Percentiles rank a stretch among this genome's conserved stretches.
phyloP scores from a whole-genome alignment of 768 basidiomycete genomes.

The Mycena venus region DNA sequence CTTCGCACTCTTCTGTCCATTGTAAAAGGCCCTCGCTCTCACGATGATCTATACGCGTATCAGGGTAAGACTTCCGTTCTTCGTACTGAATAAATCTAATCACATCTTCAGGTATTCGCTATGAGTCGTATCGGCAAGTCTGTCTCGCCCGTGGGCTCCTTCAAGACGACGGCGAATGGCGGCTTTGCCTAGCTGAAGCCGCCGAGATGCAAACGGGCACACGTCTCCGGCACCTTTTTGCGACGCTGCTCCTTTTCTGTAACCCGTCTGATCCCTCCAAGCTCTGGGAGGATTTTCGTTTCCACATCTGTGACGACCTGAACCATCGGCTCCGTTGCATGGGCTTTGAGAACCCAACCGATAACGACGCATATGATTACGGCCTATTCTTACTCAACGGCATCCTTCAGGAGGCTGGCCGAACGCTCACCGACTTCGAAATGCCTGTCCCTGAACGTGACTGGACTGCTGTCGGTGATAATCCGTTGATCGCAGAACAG shows the following conservation, averaged over 20 bases:
- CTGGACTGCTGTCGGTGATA: neutral
- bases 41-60: neutral
- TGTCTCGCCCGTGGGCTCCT: slow-evolving; percentile 47
- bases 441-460: neutral
- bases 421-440: neutral
- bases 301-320: slow-evolving; percentile 22
- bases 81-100: neutral
- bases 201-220: slow-evolving; percentile 47
- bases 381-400: slow-evolving; percentile 15
- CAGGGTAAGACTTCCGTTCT: neutral
- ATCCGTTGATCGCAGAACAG: slow-evolving; percentile 12
- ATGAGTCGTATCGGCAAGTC: slow-evolving; percentile 2
- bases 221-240: slow-evolving; percentile 49
- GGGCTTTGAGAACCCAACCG: slow-evolving; percentile 1
- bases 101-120: slow-evolving; percentile 4
- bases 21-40: slow-evolving; percentile 13
- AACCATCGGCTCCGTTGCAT: neutral
- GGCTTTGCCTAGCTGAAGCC: slow-evolving; percentile 52
- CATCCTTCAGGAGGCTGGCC: slow-evolving; percentile 12
- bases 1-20: slow-evolving; percentile 16
- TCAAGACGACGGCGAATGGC: slow-evolving; percentile 59
- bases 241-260: slow-evolving; percentile 37
- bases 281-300: slow-evolving; percentile 19
- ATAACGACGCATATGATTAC: slow-evolving; percentile 16
- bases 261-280: neutral